A percentile compares a stretch with the other conserved stretches of the same genome.
Evolutionary conservation across 805 yeast genomes (phyloP).

Genomic region (Metschnikowia chrysomelidarum): DNA sequence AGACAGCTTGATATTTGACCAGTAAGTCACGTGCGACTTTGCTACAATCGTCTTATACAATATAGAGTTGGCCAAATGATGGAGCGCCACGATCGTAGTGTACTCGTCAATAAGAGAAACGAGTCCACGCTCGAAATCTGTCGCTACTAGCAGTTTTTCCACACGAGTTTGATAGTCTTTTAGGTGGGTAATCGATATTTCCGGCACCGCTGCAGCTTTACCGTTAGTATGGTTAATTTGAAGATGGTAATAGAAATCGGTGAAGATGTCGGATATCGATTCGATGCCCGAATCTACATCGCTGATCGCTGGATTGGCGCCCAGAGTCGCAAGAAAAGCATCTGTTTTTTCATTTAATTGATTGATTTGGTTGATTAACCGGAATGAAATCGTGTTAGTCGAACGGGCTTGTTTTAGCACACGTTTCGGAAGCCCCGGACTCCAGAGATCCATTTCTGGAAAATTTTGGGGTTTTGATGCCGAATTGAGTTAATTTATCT

Average conservation of each 20-base stretch:
- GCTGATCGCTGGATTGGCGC: constrained; percentile 3
- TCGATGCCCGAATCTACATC: constrained; percentile 16
- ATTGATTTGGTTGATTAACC: constrained; percentile 22
- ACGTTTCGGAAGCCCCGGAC: constrained; percentile 18
- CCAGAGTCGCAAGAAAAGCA: constrained; percentile 23
- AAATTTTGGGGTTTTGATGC: no score
- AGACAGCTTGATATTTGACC: constrained; percentile 31
- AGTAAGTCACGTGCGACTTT: constrained; percentile 34
- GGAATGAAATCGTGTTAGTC: constrained; percentile 32
- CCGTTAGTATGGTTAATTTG: constrained; percentile 11
- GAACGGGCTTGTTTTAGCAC: constrained; percentile 23
- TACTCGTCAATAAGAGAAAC: constrained; percentile 25
- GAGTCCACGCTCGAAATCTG: constrained; percentile 12
- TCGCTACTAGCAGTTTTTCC: not conserved
- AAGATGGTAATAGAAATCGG: constrained; percentile 18
- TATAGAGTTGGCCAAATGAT: constrained; percentile 31
- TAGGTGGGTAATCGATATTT: constrained; percentile 10
- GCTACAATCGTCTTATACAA: constrained; percentile 34
- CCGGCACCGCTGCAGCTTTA: constrained; percentile 15
- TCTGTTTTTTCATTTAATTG: constrained; percentile 21
- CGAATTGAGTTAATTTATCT: no score
- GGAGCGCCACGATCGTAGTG: constrained; percentile 21
- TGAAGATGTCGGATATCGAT: constrained; percentile 14
- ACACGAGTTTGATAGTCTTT: constrained; percentile 9
- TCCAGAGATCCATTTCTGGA: constrained; percentile 27